Evolutionary conservation across 768 basidiomycete genomes (phyloP), one percentile per base, ranked within the genome.

Genomic region (Pleurotus giganteus): DNA sequence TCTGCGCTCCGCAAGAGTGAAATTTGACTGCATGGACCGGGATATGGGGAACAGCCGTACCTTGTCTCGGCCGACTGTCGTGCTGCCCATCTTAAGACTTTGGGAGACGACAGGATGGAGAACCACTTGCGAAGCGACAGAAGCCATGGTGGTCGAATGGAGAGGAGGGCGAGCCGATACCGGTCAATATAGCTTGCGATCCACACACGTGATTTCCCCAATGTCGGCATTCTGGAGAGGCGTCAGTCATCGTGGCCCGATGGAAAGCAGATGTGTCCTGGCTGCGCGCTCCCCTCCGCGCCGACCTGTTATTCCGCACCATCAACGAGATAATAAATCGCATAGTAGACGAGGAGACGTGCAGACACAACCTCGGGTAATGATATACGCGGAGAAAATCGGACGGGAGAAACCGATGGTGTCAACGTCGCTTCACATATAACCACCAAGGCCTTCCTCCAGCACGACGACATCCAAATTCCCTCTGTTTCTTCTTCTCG

Each of bases 41-140:
- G 6, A 21, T 15, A 26, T 8, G 39, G 21, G 29, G 29, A 45
- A 37, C 23, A 39, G 53, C 55, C 69, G 54, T 61, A 85, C 93
- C 85, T 99, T 98, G 77, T 98, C 96, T 46, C 94, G 79, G 8
- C 94, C 96, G 28, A 89, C 66, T 13, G 91, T 97, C 0, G 93
- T 94, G 17, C 80, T 79, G 45, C 86, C 81, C 46, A 89, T 84
- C 66, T 88, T 91, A 67, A 98, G 74, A 23, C 82, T 71, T 58
- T 88, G 83, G 31, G 88, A 87, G 28, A 92, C 77, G 1, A 80
- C 74, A 7, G 96, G 96, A 63, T 98, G 94, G 42, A 98, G 81
- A 55, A 98, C 78, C 58, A 96, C 65, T 64, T 94, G 90, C 17
- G 87, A 83, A 21, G 86, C 85, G 47, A 83, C 59, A 61, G 66